Percentiles rank a stretch among this genome's conserved stretches.
These are phyloP conservation scores for Afroboletus lepidellus DNA, from an alignment of 1,284 basidiomycete species.

Conservation along the genomic window DNA sequence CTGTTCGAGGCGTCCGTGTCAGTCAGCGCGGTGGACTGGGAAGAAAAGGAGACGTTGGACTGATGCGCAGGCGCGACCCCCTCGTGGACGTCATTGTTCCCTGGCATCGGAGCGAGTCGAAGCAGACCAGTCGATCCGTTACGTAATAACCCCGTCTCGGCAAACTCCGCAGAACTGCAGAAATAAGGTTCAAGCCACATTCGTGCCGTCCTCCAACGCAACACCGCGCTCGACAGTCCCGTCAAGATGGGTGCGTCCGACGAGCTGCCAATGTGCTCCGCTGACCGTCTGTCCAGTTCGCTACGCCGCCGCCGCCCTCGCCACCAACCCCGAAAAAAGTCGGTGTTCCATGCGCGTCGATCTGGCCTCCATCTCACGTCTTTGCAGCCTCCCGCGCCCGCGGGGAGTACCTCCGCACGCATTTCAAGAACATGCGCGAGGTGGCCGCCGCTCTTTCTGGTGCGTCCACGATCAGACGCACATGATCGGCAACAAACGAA, in stretches of 20 bases:
- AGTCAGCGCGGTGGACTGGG: constrained; percentile 32
- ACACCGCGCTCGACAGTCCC: constrained; percentile 28
- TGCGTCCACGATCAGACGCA: constrained; percentile 37
- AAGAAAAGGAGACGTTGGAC: constrained; percentile 31
- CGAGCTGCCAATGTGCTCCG: neutral
- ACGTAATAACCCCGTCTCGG: constrained; percentile 16
- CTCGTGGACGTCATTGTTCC: constrained; percentile 31
- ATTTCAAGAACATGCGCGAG: constrained; percentile 99
- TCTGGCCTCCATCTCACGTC: constrained; percentile 20
- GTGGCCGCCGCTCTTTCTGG: constrained; percentile 87
- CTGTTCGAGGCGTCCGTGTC: constrained; percentile 26
- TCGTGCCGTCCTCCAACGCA: neutral
- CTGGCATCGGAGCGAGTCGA: constrained; percentile 24
- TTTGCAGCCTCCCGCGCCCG: constrained; percentile 81
- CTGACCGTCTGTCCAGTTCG: constrained; percentile 58
- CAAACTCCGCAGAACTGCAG: constrained; percentile 32
- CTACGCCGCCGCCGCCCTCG: constrained; percentile 84
- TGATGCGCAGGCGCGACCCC: constrained; percentile 20
- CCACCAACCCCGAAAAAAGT: constrained; percentile 94
- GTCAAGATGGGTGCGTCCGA: constrained; percentile 36
- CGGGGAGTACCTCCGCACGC: constrained; percentile 97
- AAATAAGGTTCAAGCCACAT: constrained; percentile 37
- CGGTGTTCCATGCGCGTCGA: constrained; percentile 32
- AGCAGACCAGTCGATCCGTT: neutral
- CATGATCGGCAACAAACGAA: neutral